A percentile compares a stretch with the other conserved stretches of the same genome.
Conservation (phyloP, 1,139 yeast genomes). For the Sugiyamaella grinbergsii region DNA sequence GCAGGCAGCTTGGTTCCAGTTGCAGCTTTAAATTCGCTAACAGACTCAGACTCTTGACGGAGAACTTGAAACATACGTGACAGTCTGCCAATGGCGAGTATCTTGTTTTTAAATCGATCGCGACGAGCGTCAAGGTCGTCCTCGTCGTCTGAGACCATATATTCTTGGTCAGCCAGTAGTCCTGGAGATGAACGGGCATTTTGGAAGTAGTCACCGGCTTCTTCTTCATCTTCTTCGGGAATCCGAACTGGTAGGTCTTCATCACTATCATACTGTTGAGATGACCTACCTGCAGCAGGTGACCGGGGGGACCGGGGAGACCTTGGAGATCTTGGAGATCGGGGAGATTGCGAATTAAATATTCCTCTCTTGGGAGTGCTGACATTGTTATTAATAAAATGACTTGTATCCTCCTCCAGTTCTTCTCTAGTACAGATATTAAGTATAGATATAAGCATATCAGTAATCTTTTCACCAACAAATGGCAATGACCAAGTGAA, state of each 20-base stretch:
- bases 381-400: slow-evolving; percentile 32
- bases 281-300: background rate
- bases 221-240: slow-evolving; percentile 17
- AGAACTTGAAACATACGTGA: slow-evolving; percentile 90
- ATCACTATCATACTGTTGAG: slow-evolving; percentile 11
- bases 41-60: slow-evolving; percentile 87
- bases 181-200: slow-evolving; percentile 1
- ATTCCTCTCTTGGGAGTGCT: slow-evolving; percentile 4
- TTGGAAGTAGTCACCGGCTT: slow-evolving; percentile 16
- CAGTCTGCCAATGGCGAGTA: slow-evolving; percentile 91
- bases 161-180: slow-evolving; percentile 9
- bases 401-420: slow-evolving; percentile 67
- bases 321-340: slow-evolving; percentile 16
- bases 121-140: slow-evolving; percentile 43
- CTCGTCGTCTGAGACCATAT: slow-evolving; percentile 5
- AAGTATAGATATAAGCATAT: slow-evolving; percentile 85
- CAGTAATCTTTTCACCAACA: slow-evolving; percentile 94
- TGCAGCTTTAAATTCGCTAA: slow-evolving; percentile 72
- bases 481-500: slow-evolving; percentile 97
- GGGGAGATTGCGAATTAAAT: slow-evolving; percentile 13
- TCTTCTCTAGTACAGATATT: slow-evolving; percentile 97
- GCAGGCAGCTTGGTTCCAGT: slow-evolving; percentile 71
- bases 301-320: slow-evolving; percentile 16
- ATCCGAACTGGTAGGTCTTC: slow-evolving; percentile 18
- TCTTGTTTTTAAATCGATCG: slow-evolving; percentile 78